Conservation (phyloP, 2,329 filamentous ascomycete species). For the Sporothrix luriei region DNA sequence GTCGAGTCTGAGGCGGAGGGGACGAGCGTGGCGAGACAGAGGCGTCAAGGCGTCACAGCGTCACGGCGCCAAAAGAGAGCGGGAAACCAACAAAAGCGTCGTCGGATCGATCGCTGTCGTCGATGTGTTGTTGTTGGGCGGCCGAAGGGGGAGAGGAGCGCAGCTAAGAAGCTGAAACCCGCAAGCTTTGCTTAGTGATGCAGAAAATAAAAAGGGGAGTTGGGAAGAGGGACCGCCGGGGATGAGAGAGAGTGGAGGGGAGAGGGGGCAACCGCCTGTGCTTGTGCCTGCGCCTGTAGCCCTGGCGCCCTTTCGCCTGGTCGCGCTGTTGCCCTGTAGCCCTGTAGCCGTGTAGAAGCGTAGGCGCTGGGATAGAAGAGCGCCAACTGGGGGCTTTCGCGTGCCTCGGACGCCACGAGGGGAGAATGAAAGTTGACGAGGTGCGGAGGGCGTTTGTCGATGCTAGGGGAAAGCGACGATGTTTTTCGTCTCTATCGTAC, state of each 20-base stretch:
- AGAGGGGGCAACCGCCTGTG: constrained; percentile 13
- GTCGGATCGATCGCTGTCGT: constrained; percentile 19
- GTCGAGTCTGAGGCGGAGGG: background rate
- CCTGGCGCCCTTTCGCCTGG: too few species aligned
- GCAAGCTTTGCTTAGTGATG: constrained; percentile 32
- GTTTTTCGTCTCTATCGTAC: background rate
- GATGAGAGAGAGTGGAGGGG: constrained; percentile 4
- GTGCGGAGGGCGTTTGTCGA: background rate
- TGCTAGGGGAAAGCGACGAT: background rate
- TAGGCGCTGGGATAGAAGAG: background rate
- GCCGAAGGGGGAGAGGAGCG: constrained; percentile 22
- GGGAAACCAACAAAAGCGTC: background rate
- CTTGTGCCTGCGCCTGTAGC: background rate
- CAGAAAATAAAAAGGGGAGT: constrained; percentile 29
- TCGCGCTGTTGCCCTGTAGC: too few species aligned
- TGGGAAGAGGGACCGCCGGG: constrained; percentile 6
- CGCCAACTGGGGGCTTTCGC: background rate
- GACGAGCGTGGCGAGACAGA: background rate
- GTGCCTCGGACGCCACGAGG: constrained; percentile 10
- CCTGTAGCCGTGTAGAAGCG: background rate
- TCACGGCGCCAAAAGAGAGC: background rate
- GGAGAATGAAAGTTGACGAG: background rate
- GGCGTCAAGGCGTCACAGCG: constrained; percentile 15
- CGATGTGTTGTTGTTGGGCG: constrained; percentile 10
- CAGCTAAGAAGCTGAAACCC: constrained; percentile 32